Conservation (phyloP, 2,329 filamentous ascomycete species). For the Nemania diffusa region DNA sequence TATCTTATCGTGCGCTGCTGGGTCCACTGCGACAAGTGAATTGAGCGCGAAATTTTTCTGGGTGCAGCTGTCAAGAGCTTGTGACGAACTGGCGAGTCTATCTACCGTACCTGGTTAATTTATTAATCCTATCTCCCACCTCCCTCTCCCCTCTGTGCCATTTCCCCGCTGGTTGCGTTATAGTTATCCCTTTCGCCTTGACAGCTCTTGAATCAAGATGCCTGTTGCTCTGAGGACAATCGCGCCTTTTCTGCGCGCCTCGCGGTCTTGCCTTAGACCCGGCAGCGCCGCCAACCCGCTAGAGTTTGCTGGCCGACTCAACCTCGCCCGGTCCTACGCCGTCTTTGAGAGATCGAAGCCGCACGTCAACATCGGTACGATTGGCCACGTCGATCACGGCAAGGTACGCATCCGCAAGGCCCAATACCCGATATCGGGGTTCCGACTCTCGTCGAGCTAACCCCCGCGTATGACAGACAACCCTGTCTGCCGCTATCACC, state of each 20-base stretch:
- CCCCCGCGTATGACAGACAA: slow-evolving; percentile 73
- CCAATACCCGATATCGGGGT: neutral
- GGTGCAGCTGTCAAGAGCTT: slow-evolving; percentile 32
- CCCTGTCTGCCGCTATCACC: slow-evolving; percentile 97
- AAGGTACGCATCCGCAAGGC: slow-evolving; percentile 71
- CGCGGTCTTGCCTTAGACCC: slow-evolving; percentile 77
- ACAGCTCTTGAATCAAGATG: slow-evolving; percentile 65
- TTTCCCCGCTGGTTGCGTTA: slow-evolving; percentile 23
- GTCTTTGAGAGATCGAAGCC: slow-evolving; percentile 91
- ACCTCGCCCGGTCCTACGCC: slow-evolving; percentile 73
- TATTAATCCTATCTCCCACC: slow-evolving; percentile 25
- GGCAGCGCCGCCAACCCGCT: slow-evolving; percentile 79
- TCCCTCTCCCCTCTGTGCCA: neutral
- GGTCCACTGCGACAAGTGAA: neutral
- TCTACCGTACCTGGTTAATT: slow-evolving; percentile 19
- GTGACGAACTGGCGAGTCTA: slow-evolving; percentile 30
- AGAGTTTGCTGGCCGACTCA: slow-evolving; percentile 74
- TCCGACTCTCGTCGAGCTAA: slow-evolving; percentile 11
- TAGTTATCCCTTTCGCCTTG: slow-evolving; percentile 23
- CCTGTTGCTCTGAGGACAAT: slow-evolving; percentile 81
- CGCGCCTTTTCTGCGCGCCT: slow-evolving; percentile 83
- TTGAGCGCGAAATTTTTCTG: slow-evolving; percentile 33
- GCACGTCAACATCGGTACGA: slow-evolving; percentile 99
- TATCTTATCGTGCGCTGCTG: neutral
- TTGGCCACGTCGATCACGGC: slow-evolving; percentile 99